A percentile compares a stretch with the other conserved stretches of the same genome.
phyloP scores from a whole-genome alignment of 192 early-diverging fungal species.

The Lobosporangium transversale region DNA sequence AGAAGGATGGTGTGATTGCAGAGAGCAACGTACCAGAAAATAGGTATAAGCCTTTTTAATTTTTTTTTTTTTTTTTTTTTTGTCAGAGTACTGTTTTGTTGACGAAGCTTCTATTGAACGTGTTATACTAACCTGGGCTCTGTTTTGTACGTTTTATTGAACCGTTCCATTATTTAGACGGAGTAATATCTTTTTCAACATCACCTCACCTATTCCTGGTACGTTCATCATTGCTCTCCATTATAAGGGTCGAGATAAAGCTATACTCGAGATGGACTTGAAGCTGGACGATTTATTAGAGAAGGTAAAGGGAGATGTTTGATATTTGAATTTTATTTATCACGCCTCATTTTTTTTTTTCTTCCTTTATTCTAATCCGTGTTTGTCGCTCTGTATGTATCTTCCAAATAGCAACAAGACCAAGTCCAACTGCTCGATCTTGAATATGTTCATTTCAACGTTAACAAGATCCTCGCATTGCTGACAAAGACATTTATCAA shows the following conservation, averaged over 20 bases:
- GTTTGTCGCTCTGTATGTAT: neutral
- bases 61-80: neutral
- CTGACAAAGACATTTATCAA: conserved; percentile 86
- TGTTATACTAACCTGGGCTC: neutral
- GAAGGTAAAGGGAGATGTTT: conserved; percentile 58
- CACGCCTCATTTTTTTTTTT: conserved; percentile 53
- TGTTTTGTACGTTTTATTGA: no score
- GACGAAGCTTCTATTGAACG: neutral
- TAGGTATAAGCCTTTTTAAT: conserved; percentile 60
- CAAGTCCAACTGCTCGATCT: conserved; percentile 88
- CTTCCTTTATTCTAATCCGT: neutral
- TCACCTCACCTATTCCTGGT: conserved; percentile 86
- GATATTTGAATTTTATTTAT: neutral
- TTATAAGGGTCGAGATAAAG: conserved; percentile 91
- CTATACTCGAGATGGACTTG: conserved; percentile 96
- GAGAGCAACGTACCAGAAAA: conserved; percentile 93
- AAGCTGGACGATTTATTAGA: conserved; percentile 85
- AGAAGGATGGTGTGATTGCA: conserved; percentile 92
- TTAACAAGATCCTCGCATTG: conserved; percentile 80
- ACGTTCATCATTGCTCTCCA: conserved; percentile 91
- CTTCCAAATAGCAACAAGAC: conserved; percentile 92
- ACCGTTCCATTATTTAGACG: conserved; percentile 57
- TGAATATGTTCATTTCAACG: conserved; percentile 92
- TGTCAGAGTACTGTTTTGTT: neutral
- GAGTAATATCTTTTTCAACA: conserved; percentile 89